Base-by-base conservation (phyloP, 345 rosid species). In the Arabidopsis thaliana region DNA sequence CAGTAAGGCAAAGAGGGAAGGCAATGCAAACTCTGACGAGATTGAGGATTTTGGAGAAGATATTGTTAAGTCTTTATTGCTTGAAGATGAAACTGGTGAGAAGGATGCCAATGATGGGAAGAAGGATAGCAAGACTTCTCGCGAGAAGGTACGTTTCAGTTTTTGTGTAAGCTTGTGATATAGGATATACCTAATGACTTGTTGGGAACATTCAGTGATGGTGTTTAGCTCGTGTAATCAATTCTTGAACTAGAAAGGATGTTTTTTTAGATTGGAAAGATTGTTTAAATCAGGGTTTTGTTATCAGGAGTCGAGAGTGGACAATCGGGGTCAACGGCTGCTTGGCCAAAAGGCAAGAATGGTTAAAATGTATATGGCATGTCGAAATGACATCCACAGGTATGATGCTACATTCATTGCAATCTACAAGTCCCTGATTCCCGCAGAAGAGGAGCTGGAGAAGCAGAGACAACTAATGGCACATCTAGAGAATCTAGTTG, bases 231-330 rank as follows among this genome's bases (percentile, higher is more conserved):
- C 16, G 8, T 30, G 34, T 10, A 28, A 13, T 63, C 3, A 42
- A 44, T 23, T 58, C 41, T 22, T 12, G 55, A 33, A 33, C 28
- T 68, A 55, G 52, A 70, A 65, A 56, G 63, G 55, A 46, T 51
- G 23, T 24, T 8, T 64, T 46, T 57, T 49, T 48, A 9, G 63
- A 69, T 7, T 40, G 61, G 9, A 24, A 50, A 36, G 42, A 24
- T 65, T 76, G 24, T 71, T 53, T 11, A 10, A 53, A 41, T 42
- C 14, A 16, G 36, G 5, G 4, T 81, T 74, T 69, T 53, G 37
- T 83, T 75, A 59, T 66, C 93, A 95, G 99, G 97, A 90, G 60
- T 79, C 73, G 70, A 85, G 99, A 83, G 83, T 83, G 71, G 99
- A 92, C 82, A 74, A 69, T 71, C 85, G 99, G 73, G 99, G 98